Conservation (phyloP, 2,329 filamentous ascomycete genomes). For the Cercospora beticola region DNA sequence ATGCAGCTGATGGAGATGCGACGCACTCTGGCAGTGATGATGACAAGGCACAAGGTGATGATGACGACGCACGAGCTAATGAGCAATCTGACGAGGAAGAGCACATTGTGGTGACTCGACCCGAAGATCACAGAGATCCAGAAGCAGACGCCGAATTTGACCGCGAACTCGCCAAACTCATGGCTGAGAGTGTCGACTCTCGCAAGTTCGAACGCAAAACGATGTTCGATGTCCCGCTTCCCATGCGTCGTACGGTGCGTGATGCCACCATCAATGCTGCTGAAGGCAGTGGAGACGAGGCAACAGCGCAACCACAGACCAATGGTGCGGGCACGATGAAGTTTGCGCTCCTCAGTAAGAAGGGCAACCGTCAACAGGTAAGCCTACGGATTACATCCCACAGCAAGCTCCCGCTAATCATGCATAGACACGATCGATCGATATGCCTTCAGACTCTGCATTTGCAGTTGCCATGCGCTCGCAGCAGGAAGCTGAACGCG, state of each 20-base stretch:
- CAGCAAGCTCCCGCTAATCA: conserved; percentile 2
- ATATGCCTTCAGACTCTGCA: conserved; percentile 83
- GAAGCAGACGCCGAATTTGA: conserved; percentile 97
- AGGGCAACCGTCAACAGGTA: conserved; percentile 91
- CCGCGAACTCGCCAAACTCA: conserved; percentile 95
- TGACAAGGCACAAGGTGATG: conserved; percentile 45
- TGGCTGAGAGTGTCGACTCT: conserved; percentile 94
- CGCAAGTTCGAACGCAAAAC: conserved; percentile 94
- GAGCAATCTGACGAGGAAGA: conserved; percentile 69
- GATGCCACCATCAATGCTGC: conserved; percentile 49
- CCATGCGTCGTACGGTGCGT: conserved; percentile 69
- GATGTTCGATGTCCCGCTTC: conserved; percentile 94
- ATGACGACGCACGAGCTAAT: conserved; percentile 54
- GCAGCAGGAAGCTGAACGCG: conserved; percentile 90
- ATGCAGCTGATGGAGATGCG: conserved; percentile 57
- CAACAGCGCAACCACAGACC: conserved; percentile 36
- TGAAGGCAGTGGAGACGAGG: conserved; percentile 44
- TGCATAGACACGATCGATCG: conserved; percentile 79
- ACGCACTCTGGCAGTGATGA: conserved; percentile 56
- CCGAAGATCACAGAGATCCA: conserved; percentile 86
- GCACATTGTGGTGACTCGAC: conserved; percentile 84
- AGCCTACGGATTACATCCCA: conserved; percentile 23
- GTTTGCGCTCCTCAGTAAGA: conserved; percentile 93
- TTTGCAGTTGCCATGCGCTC: conserved; percentile 96
- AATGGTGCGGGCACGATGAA: conserved; percentile 71